phyloP scores from a whole-genome alignment of 2,329 filamentous ascomycete genomes.

The Cladophialophora psammophila region DNA sequence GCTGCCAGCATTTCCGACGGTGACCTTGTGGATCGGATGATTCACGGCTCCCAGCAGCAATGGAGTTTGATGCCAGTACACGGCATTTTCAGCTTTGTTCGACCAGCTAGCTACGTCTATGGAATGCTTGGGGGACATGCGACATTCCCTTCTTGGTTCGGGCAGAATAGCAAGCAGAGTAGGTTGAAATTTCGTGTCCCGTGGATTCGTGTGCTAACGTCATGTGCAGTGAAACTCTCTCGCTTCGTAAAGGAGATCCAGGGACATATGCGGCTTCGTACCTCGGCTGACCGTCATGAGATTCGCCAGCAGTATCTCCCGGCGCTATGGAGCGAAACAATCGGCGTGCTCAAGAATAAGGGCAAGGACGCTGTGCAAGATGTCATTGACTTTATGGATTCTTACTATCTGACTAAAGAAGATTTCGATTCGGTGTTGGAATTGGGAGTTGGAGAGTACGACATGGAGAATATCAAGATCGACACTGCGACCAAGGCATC shows the following conservation, averaged over 20 bases:
- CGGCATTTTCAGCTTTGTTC: slow-evolving; percentile 92
- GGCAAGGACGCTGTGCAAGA: slow-evolving; percentile 83
- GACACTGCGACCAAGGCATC: slow-evolving; percentile 85
- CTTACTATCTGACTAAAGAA: slow-evolving; percentile 91
- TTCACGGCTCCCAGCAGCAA: slow-evolving; percentile 96
- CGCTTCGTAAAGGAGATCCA: slow-evolving; percentile 93
- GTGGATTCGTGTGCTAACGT: slow-evolving; percentile 34
- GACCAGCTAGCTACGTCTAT: slow-evolving; percentile 84
- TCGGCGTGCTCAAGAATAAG: slow-evolving; percentile 75
- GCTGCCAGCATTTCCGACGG: slow-evolving; percentile 97
- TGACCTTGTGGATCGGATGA: slow-evolving; percentile 96
- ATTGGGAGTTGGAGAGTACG: slow-evolving; percentile 85
- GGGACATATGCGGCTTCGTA: slow-evolving; percentile 91
- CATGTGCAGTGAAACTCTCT: slow-evolving; percentile 64
- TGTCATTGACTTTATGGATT: slow-evolving; percentile 95
- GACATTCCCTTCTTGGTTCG: slow-evolving; percentile 88
- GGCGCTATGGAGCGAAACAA: slow-evolving; percentile 79
- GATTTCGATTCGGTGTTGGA: slow-evolving; percentile 94
- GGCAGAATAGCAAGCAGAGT: slow-evolving; percentile 88
- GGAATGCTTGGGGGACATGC: slow-evolving; percentile 74
- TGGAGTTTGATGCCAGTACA: slow-evolving; percentile 98
- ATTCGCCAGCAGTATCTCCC: slow-evolving; percentile 94
- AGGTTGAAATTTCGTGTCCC: slow-evolving; percentile 50
- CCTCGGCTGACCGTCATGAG: slow-evolving; percentile 90
- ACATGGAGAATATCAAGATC: slow-evolving; percentile 76